Evolutionary conservation across 2,329 filamentous ascomycete genomes (phyloP), one percentile per base, ranked within the genome.

Genomic region (Colletotrichum agaves): DNA sequence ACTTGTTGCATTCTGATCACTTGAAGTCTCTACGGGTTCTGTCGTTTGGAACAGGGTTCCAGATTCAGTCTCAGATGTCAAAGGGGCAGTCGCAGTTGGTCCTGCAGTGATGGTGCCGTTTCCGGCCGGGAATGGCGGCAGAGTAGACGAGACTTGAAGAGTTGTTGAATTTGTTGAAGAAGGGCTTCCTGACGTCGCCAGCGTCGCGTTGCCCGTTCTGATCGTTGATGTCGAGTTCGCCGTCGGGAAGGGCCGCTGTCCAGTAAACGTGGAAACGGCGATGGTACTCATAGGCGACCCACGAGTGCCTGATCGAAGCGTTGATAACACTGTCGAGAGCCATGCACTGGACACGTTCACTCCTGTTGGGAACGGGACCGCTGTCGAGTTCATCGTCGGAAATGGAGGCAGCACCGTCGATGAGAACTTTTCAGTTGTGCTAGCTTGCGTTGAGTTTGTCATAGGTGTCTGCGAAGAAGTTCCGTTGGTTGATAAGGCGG

Each of bases 11-110:
- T 53, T 39, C 21, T 15, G 7, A 4, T 13, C n/a, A 15, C 27
- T 55, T 2, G 53, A 47, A 15, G 65, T 55, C 35, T 64, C 53
- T 43, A 23, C 37, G 10, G 61, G 27, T 21, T 67, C 61, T 2
- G 44, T 31, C 8, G 64, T 44, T 7, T 47, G 37, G 3, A 60
- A 59, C 10, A 65, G 1, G 6, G 61, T 67, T 13, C 47, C 65
- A 12, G 65, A 67, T 6, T 13, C 33, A 35, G 43, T 33, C 13
- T 35, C 1, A 12, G 39, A 55, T 41, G n/a, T 12, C 10, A 21
- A 6, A 8, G 56, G 13, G 21, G 37, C 63, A 11, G 43, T 57
- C 50, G 43, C 63, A 1, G 65, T 67, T 15, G 52, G 13, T 11
- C 41, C 55, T 4, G 33, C 4, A 6, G 37, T n/a, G 27, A 17